Base-by-base conservation (phyloP, 306 rosid species). In the Astragalus glycyphyllos region DNA sequence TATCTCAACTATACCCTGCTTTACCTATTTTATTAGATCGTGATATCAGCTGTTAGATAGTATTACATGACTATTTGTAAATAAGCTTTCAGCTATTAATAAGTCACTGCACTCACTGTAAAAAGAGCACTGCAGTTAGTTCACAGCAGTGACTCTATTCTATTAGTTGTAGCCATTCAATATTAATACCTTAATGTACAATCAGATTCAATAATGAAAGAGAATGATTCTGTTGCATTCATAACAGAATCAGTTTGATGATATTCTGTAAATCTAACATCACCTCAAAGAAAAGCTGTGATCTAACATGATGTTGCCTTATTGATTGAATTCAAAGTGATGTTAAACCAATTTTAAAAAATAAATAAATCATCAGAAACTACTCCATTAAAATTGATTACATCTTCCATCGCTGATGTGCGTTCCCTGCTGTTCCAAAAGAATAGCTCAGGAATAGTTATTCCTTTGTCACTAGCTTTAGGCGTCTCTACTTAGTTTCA, bases 1-100 rank as follows among this genome's bases (percentile, higher is more conserved):
- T 61, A 60, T 68, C 44, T 68, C 23, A 44, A 46, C 57, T 71
- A 50, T 71, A 50, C 53, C 62, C 54, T 63, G 74, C 29, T 58
- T 41, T 11, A 29, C 55, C 66, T 45, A 57, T 57, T 34, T 41
- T 32, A 56, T 41, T 56, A 55, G 56, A 57, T 15, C 5, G 0
- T 41, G 15, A 70, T 7, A 23, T 64, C 20, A 62, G 42, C 50
- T n/a, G n/a, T n/a, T n/a, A n/a, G n/a, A n/a, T n/a, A n/a, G n/a
- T n/a, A n/a, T n/a, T n/a, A n/a, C n/a, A n/a, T n/a, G n/a, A n/a
- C n/a, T n/a, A n/a, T n/a, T n/a, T n/a, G n/a, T n/a, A n/a, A n/a
- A n/a, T n/a, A n/a, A n/a, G n/a, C n/a, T n/a, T n/a, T n/a, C n/a
- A n/a, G n/a, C n/a, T n/a, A n/a, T n/a, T n/a, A n/a, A n/a, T n/a